These are phyloP conservation scores for Fusarium siculi DNA, from an alignment of 2,329 filamentous ascomycete genomes.

Conservation along the genomic window DNA sequence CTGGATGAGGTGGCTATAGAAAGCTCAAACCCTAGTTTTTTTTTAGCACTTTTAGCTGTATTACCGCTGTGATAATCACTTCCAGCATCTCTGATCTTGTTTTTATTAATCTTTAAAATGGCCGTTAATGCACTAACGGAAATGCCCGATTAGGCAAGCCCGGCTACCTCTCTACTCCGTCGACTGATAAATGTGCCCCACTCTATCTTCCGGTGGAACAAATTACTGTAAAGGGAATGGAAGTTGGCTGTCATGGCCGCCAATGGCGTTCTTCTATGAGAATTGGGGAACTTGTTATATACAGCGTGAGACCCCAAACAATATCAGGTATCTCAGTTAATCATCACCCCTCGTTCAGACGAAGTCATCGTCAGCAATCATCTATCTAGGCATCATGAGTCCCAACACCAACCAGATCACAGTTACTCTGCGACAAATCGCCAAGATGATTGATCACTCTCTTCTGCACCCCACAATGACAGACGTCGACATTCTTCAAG, in stretches of 20 bases:
- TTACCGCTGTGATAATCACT: too few relatives aligned
- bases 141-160: neutral
- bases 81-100: too few relatives aligned
- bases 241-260: fast-evolving
- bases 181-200: neutral
- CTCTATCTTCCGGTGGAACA: neutral
- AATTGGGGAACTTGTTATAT: neutral
- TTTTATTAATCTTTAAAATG: too few relatives aligned
- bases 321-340: too few relatives aligned
- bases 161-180: neutral
- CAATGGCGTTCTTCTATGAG: neutral
- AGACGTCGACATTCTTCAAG: conserved; percentile 61
- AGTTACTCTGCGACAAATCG: conserved; percentile 58
- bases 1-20: too few relatives aligned
- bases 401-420: conserved; percentile 38
- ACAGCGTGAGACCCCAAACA: fast-evolving
- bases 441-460: conserved; percentile 69
- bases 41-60: too few relatives aligned
- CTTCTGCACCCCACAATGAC: conserved; percentile 71
- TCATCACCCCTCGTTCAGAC: fast-evolving
- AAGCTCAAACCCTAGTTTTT: too few relatives aligned
- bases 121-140: neutral
- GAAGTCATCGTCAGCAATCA: neutral
- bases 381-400: neutral
- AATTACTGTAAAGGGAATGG: neutral